phyloP scores from a whole-genome alignment of 1,139 yeast species.

The Taphrina pruni region DNA sequence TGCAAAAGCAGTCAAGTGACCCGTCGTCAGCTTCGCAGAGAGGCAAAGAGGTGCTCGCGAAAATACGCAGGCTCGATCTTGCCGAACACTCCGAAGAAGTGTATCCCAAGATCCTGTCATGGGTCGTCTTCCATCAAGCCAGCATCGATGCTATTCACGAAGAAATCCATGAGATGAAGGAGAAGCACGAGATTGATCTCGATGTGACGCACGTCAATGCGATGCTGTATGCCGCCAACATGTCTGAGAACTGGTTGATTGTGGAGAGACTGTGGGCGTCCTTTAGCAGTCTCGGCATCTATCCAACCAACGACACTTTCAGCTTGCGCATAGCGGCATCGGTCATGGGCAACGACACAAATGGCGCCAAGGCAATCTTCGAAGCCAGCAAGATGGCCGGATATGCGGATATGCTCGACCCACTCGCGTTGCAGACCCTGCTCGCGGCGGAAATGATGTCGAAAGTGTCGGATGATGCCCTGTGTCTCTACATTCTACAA shows the following conservation, averaged over 20 bases:
- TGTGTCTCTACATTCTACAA: slow-evolving; percentile 9
- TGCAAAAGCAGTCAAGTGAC: neutral
- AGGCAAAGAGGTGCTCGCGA: slow-evolving; percentile 5
- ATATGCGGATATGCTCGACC: slow-evolving; percentile 33
- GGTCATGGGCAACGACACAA: slow-evolving; percentile 9
- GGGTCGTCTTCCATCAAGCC: slow-evolving; percentile 25
- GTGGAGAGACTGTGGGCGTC: slow-evolving; percentile 32
- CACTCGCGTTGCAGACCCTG: slow-evolving; percentile 22
- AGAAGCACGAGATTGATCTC: neutral
- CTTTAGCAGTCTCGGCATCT: neutral
- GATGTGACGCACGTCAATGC: slow-evolving; percentile 22
- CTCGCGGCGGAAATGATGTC: slow-evolving; percentile 29
- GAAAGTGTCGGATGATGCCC: slow-evolving; percentile 6
- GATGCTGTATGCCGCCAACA: slow-evolving; percentile 29
- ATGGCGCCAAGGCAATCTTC: slow-evolving; percentile 18
- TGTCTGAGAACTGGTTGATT: slow-evolving; percentile 16
- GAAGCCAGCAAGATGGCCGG: slow-evolving; percentile 25
- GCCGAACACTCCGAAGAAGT: slow-evolving; percentile 13
- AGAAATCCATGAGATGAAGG: slow-evolving; percentile 11
- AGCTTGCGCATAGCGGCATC: slow-evolving; percentile 29
- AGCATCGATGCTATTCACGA: slow-evolving; percentile 12
- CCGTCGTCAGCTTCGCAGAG: neutral
- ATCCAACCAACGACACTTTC: slow-evolving; percentile 24
- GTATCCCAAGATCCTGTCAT: slow-evolving; percentile 19
- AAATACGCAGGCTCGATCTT: slow-evolving; percentile 5